These are phyloP conservation scores for Byssochlamys sp. DNA, from an alignment of 2,329 filamentous ascomycete genomes.

Conservation along the genomic window DNA sequence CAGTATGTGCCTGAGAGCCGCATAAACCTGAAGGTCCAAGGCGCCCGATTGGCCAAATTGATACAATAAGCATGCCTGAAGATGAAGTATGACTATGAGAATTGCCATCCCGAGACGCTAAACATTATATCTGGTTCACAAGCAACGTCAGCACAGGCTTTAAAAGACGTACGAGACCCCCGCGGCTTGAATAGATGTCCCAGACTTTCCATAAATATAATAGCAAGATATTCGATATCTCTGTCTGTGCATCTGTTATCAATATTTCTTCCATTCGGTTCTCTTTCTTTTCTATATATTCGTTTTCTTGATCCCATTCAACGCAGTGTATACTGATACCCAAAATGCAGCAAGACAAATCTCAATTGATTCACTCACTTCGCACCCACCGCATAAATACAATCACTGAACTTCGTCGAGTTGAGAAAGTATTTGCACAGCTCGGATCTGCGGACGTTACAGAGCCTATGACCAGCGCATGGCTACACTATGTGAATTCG, in stretches of 20 bases:
- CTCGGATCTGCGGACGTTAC: constrained; percentile 52
- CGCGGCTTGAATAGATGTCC: not conserved
- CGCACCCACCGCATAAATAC: constrained; percentile 62
- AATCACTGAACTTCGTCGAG: constrained; percentile 59
- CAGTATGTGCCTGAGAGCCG: not conserved
- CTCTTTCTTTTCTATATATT: not conserved
- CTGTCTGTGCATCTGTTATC: not conserved
- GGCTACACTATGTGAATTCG: constrained; percentile 61
- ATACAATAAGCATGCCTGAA: not conserved
- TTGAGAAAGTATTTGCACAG: constrained; percentile 56
- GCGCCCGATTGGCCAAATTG: not conserved
- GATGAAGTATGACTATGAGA: not conserved
- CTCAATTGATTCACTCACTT: constrained; percentile 54
- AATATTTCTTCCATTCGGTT: not conserved
- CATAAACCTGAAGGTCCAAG: not conserved
- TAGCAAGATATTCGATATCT: not conserved
- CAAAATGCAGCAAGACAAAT: constrained; percentile 34
- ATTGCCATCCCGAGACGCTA: not conserved
- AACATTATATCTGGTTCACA: not conserved
- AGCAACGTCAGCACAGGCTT: not conserved
- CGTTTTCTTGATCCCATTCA: not conserved
- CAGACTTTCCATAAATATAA: not conserved
- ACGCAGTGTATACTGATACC: not conserved
- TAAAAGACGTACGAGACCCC: not conserved
- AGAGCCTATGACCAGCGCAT: constrained; percentile 60